phyloP scores from a whole-genome alignment of 768 basidiomycete genomes.

The Boletus reticuloceps region DNA sequence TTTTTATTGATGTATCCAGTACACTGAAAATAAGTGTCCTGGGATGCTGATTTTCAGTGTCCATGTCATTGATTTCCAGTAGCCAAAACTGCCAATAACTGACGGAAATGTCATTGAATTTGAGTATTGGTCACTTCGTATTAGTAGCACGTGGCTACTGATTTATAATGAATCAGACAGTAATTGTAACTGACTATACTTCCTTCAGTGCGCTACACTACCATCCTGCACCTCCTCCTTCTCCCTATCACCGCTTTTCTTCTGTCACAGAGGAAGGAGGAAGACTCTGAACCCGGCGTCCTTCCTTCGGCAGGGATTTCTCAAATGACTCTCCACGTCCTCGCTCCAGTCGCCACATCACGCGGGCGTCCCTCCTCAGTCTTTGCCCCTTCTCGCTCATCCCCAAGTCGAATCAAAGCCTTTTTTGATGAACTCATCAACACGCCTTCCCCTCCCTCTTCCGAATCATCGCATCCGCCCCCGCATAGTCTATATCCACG shows the following conservation, averaged over 20 bases:
- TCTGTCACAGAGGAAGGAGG: constrained; percentile 38
- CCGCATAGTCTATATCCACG: constrained; percentile 81
- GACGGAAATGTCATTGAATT: too few species aligned
- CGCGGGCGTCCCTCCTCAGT: constrained; percentile 34
- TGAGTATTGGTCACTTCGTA: too few species aligned
- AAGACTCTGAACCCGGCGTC: constrained; percentile 49
- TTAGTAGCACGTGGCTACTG: too few species aligned
- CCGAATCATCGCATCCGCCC: constrained; percentile 40
- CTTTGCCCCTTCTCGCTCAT: constrained; percentile 39
- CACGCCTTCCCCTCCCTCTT: constrained; percentile 36
- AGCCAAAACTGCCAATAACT: too few species aligned
- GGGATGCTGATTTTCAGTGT: too few species aligned
- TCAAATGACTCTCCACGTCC: constrained; percentile 47
- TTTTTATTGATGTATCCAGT: too few species aligned
- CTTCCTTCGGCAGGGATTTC: constrained; percentile 34
- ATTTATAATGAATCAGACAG: too few species aligned
- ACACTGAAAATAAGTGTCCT: too few species aligned
- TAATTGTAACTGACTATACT: too few species aligned
- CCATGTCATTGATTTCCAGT: too few species aligned
- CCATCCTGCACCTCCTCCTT: constrained; percentile 29
- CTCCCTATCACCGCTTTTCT: constrained; percentile 27
- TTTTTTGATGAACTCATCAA: constrained; percentile 83
- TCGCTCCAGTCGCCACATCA: constrained; percentile 34
- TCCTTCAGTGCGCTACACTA: too few species aligned
- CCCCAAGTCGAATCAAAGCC: constrained; percentile 55